Base-by-base conservation (phyloP, 306 rosid species). In the Medicago lupulina region DNA sequence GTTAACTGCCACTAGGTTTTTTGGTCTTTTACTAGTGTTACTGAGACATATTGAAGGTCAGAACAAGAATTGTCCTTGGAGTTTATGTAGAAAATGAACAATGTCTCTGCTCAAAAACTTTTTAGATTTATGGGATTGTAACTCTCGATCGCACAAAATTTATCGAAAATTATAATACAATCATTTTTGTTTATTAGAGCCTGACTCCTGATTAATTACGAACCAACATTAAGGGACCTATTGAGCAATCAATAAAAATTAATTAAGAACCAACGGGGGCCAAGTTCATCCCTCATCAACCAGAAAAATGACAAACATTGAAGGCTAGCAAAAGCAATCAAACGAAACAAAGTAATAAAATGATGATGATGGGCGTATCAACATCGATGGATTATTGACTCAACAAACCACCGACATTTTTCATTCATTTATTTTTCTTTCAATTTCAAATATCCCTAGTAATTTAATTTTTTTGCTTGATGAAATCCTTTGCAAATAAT, bases 401-500 rank as follows among this genome's bases (percentile, higher is more conserved):
- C 8, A 59, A 25, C 8, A 59, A 25, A 14, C 18, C 9, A 77
- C 79, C 82, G 82, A 82, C 82, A 77, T 2, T 8, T 69, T 68
- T 61, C 38, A 51, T 12, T 31, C 19, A 25, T 38, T 39, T n/a
- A n/a, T 28, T 67, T 66, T 53, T 28, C 1, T 10, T 23, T 55
- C n/a, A 43, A 39, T 38, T 17, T 58, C 4, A 23, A 38, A 12
- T 40, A 21, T 66, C 2, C 4, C 23, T 39, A 1, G 12, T 5
- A 80, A 46, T 10, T 49, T n/a, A 16, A 44, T 9, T 19, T 55
- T 4, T 1, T 4, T 10, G 3, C 3, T n/a, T 50, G 0, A 9
- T 18, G 6, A 19, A 19, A 53, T 64, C 2, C 8, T 43, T 34
- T 1, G 7, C 28, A 79, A 53, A 18, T 46, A 12, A 25, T 58